Evolutionary conservation across 2,329 filamentous ascomycete species (phyloP).

Genomic region (Aspergillus eucalypticola): DNA sequence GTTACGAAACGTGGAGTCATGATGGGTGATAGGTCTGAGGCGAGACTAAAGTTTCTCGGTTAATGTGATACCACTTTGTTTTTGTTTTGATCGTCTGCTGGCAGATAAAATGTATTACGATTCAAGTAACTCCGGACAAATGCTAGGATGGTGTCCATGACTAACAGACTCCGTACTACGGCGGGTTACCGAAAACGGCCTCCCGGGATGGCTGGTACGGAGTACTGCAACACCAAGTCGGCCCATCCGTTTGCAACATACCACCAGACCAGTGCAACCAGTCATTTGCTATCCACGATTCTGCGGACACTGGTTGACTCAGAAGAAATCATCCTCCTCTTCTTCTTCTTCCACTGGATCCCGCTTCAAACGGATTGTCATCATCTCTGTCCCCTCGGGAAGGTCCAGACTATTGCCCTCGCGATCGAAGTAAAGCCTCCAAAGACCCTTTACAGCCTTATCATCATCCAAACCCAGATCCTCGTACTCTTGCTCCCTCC

Average conservation of each 20-base stretch:
- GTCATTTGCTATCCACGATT: neutral
- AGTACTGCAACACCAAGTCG: neutral
- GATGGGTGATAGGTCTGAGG: neutral
- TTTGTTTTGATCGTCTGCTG: neutral
- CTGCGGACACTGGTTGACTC: neutral
- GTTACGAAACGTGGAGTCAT: neutral
- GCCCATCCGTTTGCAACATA: neutral
- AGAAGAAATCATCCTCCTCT: neutral
- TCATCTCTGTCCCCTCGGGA: neutral
- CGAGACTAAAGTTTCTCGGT: neutral
- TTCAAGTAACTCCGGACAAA: too few relatives aligned
- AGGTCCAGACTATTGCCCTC: neutral
- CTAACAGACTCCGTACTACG: neutral
- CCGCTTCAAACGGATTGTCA: neutral
- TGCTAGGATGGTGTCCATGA: too few relatives aligned
- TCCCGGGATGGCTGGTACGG: neutral
- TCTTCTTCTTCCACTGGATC: neutral
- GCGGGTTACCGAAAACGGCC: neutral
- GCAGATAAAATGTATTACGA: neutral
- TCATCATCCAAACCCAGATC: neutral
- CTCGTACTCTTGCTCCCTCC: neutral
- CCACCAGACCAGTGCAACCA: too few relatives aligned
- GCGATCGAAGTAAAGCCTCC: slow-evolving; percentile 7
- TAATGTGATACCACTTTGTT: neutral
- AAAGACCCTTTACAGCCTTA: neutral